A percentile compares a stretch with the other conserved stretches of the same genome.
These are phyloP conservation scores for Plenodomus biglobosus DNA, from an alignment of 2,329 filamentous ascomycete genomes.

Conservation along the genomic window DNA sequence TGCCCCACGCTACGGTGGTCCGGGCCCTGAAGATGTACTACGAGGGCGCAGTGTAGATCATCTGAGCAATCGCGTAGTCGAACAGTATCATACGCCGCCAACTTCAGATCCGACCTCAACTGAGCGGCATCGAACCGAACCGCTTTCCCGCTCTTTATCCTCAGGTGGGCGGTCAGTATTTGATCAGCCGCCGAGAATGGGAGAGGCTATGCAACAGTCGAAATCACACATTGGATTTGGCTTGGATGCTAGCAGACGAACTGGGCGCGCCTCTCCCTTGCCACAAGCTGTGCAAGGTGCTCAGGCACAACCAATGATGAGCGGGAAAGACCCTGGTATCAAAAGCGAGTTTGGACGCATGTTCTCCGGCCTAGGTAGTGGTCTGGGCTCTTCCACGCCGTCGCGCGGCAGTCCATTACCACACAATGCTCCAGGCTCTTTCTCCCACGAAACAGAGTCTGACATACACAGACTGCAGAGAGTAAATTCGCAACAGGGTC, in stretches of 20 bases:
- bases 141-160: constrained; percentile 39
- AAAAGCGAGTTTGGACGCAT: constrained; percentile 95
- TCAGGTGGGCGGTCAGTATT: constrained; percentile 38
- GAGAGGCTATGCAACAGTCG: constrained; percentile 60
- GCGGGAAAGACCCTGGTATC: constrained; percentile 80
- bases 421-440: constrained; percentile 30
- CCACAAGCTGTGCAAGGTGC: constrained; percentile 93
- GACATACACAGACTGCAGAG: constrained; percentile 37
- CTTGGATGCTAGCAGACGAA: constrained; percentile 74
- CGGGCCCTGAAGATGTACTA: constrained; percentile 33
- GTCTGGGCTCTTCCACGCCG: constrained; percentile 61
- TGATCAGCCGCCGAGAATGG: constrained; percentile 46
- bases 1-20: constrained; percentile 25
- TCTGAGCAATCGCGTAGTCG: constrained; percentile 36
- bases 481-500: constrained; percentile 43
- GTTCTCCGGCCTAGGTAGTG: constrained; percentile 87
- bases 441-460: constrained; percentile 31
- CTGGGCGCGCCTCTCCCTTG: constrained; percentile 81
- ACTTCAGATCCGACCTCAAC: constrained; percentile 43
- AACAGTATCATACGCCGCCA: constrained; percentile 44
- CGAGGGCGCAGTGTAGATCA: constrained; percentile 39
- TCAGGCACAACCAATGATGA: constrained; percentile 76
- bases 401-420: constrained; percentile 54
- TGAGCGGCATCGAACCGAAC: constrained; percentile 39
- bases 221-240: constrained; percentile 72